These are phyloP conservation scores for Drosera spatulata DNA, from an alignment of 179 eudicot species.

Conservation along the genomic window DNA sequence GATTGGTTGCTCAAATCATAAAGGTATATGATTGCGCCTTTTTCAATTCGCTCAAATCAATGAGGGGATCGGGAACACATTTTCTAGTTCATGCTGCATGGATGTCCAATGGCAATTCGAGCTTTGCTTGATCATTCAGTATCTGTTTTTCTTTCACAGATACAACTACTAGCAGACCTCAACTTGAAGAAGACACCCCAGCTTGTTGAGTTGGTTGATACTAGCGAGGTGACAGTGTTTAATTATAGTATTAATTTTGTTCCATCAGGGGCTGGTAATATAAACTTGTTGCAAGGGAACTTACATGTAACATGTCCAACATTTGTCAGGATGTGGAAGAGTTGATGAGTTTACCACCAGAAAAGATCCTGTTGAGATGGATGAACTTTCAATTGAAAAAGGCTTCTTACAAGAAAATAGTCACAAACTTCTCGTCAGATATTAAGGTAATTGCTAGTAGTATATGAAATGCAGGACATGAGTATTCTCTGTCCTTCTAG, in stretches of 20 bases:
- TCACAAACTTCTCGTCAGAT: slow-evolving; percentile 40
- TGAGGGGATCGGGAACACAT: no score
- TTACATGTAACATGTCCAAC: slow-evolving; percentile 3
- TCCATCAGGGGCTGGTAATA: no score
- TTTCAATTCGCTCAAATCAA: no score
- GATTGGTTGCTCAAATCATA: slow-evolving; percentile 71
- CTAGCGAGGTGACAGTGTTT: slow-evolving; percentile 29
- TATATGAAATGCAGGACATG: no score
- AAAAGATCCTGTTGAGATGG: slow-evolving; percentile 45
- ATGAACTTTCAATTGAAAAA: slow-evolving; percentile 47
- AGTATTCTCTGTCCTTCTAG: neutral
- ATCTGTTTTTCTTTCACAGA: slow-evolving; percentile 22
- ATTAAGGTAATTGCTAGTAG: slow-evolving; percentile 20
- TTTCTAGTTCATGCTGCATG: no score
- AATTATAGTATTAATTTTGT: neutral
- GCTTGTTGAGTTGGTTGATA: slow-evolving; percentile 72
- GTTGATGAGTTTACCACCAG: slow-evolving; percentile 60
- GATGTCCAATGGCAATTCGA: slow-evolving; percentile 6
- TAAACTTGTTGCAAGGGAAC: no score
- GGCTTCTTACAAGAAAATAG: slow-evolving; percentile 31
- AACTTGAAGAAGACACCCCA: slow-evolving; percentile 75
- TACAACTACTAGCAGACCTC: slow-evolving; percentile 69
- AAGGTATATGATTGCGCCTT: slow-evolving; percentile 33
- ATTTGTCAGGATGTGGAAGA: slow-evolving; percentile 71
- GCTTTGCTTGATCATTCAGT: slow-evolving; percentile 1